Evolutionary conservation across 2,329 filamentous ascomycete species (phyloP), one percentile per base, ranked within the genome.

Genomic region (Colletotrichum costaricense): DNA sequence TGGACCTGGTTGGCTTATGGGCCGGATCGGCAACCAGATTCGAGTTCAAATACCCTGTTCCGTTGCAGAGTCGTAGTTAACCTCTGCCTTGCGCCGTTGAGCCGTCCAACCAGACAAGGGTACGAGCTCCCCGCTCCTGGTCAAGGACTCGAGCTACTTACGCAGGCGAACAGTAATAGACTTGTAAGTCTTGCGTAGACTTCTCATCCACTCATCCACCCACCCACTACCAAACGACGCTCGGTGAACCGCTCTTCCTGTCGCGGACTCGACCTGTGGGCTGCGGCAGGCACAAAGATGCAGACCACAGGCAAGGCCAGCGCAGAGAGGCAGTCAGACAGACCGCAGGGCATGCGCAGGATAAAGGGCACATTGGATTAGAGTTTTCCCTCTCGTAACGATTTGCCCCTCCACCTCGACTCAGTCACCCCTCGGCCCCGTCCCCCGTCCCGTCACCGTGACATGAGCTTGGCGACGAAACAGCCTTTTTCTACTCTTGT

Each of bases 381-480:
- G 57, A 63, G 64, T 72, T 72, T 63, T 63, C 52, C 58, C 58
- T 68, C 58, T 63, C 64, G 69, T 58, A 72, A 72, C 69, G 52
- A 58, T 68, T 46, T 72, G 16, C 69, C 69, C 69, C 64, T 72
- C 69, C 69, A 58, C 58, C 65, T 72, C 69, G 69, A 72, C 69
- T 72, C 69, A 63, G 49, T 62, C 28, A 49, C 52, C 64, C 33
- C 35, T 28, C 54, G 26, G 22, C 35, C 56, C 42, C 42, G 42
- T n/a, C 67, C 60, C 26, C 28, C 22, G 67, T 62, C 70, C 67
- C 67, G 67, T 66, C 67, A 57, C 56, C 46, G 46, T 73, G 60
- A 66, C 71, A 71, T 66, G 62, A 70, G 67, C 56, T 70, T 73
- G 70, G 33, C 56, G 33, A 38, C 67, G 67, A 63, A 60, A 70